Evolutionary conservation across 2,329 filamentous ascomycete genomes (phyloP), one percentile per base, ranked within the genome.

Genomic region (Scytalidium sp.): DNA sequence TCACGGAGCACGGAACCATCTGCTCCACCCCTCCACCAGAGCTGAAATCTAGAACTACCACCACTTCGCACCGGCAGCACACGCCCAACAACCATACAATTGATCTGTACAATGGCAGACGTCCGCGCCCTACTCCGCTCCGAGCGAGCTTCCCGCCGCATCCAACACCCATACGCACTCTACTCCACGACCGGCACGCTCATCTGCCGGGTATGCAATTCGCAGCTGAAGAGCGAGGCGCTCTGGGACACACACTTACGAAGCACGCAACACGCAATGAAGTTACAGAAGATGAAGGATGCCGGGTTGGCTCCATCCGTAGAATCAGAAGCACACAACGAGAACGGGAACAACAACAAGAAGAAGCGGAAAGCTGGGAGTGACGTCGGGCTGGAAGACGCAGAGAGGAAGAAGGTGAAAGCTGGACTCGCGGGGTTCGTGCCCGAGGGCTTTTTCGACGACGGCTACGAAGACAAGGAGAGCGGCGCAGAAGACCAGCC

Each of bases 21-120:
- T n/a, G n/a, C n/a, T n/a, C n/a, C n/a, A n/a, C n/a, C n/a, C n/a
- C n/a, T n/a, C n/a, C n/a, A n/a, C n/a, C n/a, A n/a, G n/a, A n/a
- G n/a, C n/a, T n/a, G n/a, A n/a, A n/a, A n/a, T n/a, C n/a, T n/a
- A n/a, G n/a, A n/a, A n/a, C n/a, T n/a, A n/a, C n/a, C n/a, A n/a
- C n/a, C n/a, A n/a, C n/a, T n/a, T n/a, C n/a, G n/a, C n/a, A n/a
- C n/a, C n/a, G n/a, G n/a, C n/a, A n/a, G n/a, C n/a, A n/a, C n/a
- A n/a, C n/a, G n/a, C n/a, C n/a, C n/a, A n/a, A n/a, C n/a, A n/a
- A n/a, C n/a, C n/a, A n/a, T n/a, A n/a, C n/a, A n/a, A n/a, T n/a
- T n/a, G n/a, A n/a, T n/a, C n/a, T n/a, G n/a, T n/a, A n/a, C 32
- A 36, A 93, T 94, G 88, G 78, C 88, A 58, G 89, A 95, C 68